phyloP scores from a whole-genome alignment of 345 rosid genomes.

The Eucalyptus albens region DNA sequence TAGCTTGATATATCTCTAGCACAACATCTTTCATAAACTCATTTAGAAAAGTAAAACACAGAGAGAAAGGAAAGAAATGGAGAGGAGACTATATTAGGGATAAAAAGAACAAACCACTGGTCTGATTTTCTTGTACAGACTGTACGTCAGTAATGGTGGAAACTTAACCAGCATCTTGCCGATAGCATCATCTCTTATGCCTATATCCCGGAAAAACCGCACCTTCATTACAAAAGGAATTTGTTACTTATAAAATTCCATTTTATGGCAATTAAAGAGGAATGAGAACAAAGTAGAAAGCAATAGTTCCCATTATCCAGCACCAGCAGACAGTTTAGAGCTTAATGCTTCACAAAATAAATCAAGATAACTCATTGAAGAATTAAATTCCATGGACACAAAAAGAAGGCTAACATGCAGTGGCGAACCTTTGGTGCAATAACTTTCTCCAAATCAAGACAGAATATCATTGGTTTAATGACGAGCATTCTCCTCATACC shows the following conservation, averaged over 20 bases:
- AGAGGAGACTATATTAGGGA: neutral
- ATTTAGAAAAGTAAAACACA: neutral
- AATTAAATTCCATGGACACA: neutral
- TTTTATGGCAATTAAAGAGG: neutral
- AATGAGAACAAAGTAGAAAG: neutral
- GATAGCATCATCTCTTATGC: slow-evolving; percentile 68
- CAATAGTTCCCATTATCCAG: neutral
- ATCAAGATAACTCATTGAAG: neutral
- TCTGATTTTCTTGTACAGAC: slow-evolving; percentile 80
- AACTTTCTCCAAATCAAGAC: slow-evolving; percentile 54
- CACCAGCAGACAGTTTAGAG: neutral
- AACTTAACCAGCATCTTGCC: slow-evolving; percentile 91
- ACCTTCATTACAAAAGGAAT: slow-evolving; percentile 31
- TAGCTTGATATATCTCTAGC: neutral
- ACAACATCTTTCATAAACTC: neutral
- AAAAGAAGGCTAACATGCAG: neutral
- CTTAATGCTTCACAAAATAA: neutral
- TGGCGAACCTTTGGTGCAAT: slow-evolving; percentile 59
- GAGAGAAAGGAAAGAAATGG: neutral
- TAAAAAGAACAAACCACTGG: slow-evolving; percentile 59
- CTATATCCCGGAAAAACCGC: slow-evolving; percentile 66
- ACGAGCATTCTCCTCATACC: slow-evolving; percentile 87
- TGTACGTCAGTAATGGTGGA: slow-evolving; percentile 66
- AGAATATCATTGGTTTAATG: slow-evolving; percentile 80
- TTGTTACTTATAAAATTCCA: neutral